Evolutionary conservation across 2,329 filamentous ascomycete genomes (phyloP).

Genomic region (Zarea fungicola): DNA sequence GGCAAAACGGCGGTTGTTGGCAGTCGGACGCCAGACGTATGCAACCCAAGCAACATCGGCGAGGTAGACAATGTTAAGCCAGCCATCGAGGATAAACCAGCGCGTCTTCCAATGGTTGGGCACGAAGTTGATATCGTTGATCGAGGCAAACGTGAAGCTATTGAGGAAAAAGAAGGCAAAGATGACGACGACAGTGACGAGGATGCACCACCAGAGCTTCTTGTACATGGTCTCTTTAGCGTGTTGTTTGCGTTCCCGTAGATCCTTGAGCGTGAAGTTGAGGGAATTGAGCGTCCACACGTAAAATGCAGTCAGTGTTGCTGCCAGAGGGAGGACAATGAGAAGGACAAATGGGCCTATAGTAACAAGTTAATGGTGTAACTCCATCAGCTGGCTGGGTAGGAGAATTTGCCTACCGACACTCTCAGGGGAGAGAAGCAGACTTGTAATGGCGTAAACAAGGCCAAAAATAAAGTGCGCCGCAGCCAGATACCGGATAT

Average conservation of each 20-base stretch:
- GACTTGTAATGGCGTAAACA: constrained; percentile 84
- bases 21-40: constrained; percentile 93
- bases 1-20: constrained; percentile 93
- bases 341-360: constrained; percentile 81
- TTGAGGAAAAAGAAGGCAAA: constrained; percentile 99
- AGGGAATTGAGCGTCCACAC: constrained; percentile 97
- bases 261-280: constrained; percentile 90
- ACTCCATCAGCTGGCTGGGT: neutral
- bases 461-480: constrained; percentile 94
- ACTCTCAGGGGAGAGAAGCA: constrained; percentile 82
- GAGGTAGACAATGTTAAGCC: constrained; percentile 94
- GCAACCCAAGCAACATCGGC: constrained; percentile 89
- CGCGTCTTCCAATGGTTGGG: constrained; percentile 95
- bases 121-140: constrained; percentile 80
- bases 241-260: constrained; percentile 90
- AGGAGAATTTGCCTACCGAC: constrained; percentile 48
- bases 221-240: constrained; percentile 95
- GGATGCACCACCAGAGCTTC: constrained; percentile 97
- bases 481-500: constrained; percentile 83
- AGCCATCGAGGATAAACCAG: constrained; percentile 96
- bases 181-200: constrained; percentile 87
- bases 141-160: constrained; percentile 87
- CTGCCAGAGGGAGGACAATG: constrained; percentile 87
- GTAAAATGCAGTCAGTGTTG: constrained; percentile 92
- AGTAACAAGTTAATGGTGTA: constrained; percentile 16